These are phyloP conservation scores for Dalechampia spathulata DNA, from an alignment of 441 rosid species.

Conservation along the genomic window DNA sequence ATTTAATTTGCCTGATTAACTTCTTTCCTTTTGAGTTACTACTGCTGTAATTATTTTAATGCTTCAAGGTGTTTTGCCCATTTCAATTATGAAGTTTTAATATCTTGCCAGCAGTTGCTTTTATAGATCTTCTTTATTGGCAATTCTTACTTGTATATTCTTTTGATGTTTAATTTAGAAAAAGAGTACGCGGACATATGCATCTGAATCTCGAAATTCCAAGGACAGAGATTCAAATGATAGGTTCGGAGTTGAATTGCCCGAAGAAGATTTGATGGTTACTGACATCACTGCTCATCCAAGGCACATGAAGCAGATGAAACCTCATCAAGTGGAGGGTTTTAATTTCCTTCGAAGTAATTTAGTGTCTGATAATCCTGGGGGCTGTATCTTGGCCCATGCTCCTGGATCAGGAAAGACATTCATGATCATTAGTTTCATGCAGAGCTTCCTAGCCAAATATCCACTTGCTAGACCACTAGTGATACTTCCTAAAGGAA, in stretches of 20 bases:
- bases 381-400: constrained; percentile 89
- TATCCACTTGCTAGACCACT: constrained; percentile 68
- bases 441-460: constrained; percentile 81
- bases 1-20: background rate
- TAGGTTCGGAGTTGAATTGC: constrained; percentile 27
- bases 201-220: constrained; percentile 30
- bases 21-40: background rate
- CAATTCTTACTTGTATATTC: background rate
- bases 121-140: background rate
- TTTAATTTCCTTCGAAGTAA: constrained; percentile 70
- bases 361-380: constrained; percentile 60
- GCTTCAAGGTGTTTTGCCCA: background rate
- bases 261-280: constrained; percentile 32
- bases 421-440: constrained; percentile 77
- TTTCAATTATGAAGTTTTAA: background rate
- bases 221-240: constrained; percentile 35
- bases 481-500: constrained; percentile 79
- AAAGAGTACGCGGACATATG: constrained; percentile 43
- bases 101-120: constrained; percentile 1
- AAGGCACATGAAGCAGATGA: constrained; percentile 70
- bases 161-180: constrained; percentile 33
- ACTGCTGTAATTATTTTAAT: background rate
- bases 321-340: constrained; percentile 80
- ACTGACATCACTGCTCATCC: constrained; percentile 72
- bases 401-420: constrained; percentile 99